Evolutionary conservation across 805 yeast genomes (phyloP).

Genomic region (Saturnispora gosingensis): DNA sequence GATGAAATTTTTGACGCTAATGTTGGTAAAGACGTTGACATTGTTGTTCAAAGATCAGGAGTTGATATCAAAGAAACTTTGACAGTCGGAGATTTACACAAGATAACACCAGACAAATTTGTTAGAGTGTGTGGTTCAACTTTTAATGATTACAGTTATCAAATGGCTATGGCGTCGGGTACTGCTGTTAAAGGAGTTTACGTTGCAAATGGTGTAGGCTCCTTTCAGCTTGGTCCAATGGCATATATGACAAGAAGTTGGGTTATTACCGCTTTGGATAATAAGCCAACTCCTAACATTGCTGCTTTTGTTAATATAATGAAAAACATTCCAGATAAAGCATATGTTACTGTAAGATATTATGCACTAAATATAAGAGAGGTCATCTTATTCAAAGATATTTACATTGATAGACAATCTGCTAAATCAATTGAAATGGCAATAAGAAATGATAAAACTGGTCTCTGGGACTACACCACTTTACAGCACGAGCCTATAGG

Average conservation of each 20-base stretch:
- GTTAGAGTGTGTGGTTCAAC: conserved; percentile 81
- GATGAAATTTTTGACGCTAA: conserved; percentile 71
- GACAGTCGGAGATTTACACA: conserved; percentile 64
- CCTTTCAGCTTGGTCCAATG: conserved; percentile 47
- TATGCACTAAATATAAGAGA: conserved; percentile 78
- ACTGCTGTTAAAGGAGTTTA: conserved; percentile 82
- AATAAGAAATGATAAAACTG: conserved; percentile 45
- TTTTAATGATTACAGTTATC: conserved; percentile 79
- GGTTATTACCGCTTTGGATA: conserved; percentile 72
- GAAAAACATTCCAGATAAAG: conserved; percentile 66
- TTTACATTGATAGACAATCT: conserved; percentile 83
- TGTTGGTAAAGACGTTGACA: conserved; percentile 48
- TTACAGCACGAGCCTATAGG: conserved; percentile 55
- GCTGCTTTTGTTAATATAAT: conserved; percentile 71
- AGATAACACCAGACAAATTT: conserved; percentile 72
- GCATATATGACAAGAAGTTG: conserved; percentile 59
- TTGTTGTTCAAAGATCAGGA: conserved; percentile 71
- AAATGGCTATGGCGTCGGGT: conserved; percentile 76
- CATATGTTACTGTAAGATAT: conserved; percentile 59
- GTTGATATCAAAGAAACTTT: conserved; percentile 40
- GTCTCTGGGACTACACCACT: conserved; percentile 45
- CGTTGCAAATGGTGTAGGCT: conserved; percentile 66
- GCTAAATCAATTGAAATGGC: conserved; percentile 60
- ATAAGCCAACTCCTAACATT: conserved; percentile 58
- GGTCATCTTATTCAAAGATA: conserved; percentile 54